phyloP scores from a whole-genome alignment of 2,329 filamentous ascomycete species.

The Cladophialophora yegresii region DNA sequence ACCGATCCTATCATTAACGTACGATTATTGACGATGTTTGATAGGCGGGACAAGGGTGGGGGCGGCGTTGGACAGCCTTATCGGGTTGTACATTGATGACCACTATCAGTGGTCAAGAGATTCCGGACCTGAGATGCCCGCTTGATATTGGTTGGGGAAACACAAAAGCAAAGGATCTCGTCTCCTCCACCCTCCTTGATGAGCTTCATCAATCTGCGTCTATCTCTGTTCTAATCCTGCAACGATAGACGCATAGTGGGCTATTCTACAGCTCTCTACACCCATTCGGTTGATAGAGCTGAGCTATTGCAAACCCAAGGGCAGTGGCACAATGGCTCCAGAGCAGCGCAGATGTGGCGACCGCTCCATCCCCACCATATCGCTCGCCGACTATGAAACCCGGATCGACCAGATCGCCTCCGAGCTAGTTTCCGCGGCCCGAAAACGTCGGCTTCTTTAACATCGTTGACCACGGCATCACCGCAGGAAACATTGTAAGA shows the following conservation, averaged over 20 bases:
- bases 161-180: neutral
- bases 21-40: conserved; percentile 17
- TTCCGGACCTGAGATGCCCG: neutral
- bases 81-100: conserved; percentile 7
- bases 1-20: conserved; percentile 9
- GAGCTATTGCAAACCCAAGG: neutral
- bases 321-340: conserved; percentile 9
- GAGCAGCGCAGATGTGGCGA: conserved; percentile 36
- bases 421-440: conserved; percentile 57
- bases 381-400: conserved; percentile 55
- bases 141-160: neutral
- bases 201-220: neutral
- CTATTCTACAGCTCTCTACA: neutral
- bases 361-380: conserved; percentile 55
- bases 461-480: conserved; percentile 58
- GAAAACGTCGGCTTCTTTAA: conserved; percentile 65
- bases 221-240: neutral
- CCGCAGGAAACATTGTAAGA: conserved; percentile 51
- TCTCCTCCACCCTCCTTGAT: neutral
- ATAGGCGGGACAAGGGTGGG: conserved; percentile 26
- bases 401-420: conserved; percentile 58
- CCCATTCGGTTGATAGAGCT: neutral
- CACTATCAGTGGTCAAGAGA: neutral
- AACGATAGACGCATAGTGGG: neutral
- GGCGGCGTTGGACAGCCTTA: conserved; percentile 22